Conservation (phyloP, 2,329 filamentous ascomycete genomes). For the Ophiostoma populinum region DNA sequence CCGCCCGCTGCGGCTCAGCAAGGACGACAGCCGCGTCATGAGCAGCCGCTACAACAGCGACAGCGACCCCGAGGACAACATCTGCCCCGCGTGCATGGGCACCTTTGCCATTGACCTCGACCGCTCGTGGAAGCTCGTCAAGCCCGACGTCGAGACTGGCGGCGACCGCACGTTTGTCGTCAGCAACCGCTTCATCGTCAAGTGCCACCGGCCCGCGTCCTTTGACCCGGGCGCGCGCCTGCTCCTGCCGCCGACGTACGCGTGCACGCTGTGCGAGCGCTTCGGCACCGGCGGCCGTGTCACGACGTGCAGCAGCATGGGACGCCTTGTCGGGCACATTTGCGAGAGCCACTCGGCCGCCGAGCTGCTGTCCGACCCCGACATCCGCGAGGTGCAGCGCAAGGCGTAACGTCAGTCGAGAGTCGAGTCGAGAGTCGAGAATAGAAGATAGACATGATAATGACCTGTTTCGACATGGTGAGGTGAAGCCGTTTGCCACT, state of each 20-base stretch:
- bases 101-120: conserved; percentile 14
- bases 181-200: conserved; percentile 20
- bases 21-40: conserved; percentile 5
- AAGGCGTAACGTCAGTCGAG: neutral
- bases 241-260: conserved; percentile 11
- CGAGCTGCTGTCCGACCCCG: conserved; percentile 14
- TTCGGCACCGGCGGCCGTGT: conserved; percentile 5
- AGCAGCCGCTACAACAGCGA: neutral
- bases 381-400: conserved; percentile 12
- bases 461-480: too few relatives aligned
- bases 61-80: conserved; percentile 8
- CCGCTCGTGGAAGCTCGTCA: conserved; percentile 17
- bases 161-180: conserved; percentile 17
- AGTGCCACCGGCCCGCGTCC: conserved; percentile 19
- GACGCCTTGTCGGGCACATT: conserved; percentile 18
- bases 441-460: too few relatives aligned
- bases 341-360: conserved; percentile 12
- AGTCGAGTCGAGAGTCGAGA: too few relatives aligned
- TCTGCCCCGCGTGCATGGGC: conserved; percentile 15
- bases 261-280: conserved; percentile 17
- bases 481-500: too few relatives aligned
- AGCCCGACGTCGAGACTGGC: conserved; percentile 11
- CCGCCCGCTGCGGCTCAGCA: conserved; percentile 9
- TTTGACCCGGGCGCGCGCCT: conserved; percentile 7
- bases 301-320: conserved; percentile 15